Evolutionary conservation across 345 rosid genomes (phyloP), one percentile per base, ranked within the genome.

Genomic region (Orychophragmus violaceus): DNA sequence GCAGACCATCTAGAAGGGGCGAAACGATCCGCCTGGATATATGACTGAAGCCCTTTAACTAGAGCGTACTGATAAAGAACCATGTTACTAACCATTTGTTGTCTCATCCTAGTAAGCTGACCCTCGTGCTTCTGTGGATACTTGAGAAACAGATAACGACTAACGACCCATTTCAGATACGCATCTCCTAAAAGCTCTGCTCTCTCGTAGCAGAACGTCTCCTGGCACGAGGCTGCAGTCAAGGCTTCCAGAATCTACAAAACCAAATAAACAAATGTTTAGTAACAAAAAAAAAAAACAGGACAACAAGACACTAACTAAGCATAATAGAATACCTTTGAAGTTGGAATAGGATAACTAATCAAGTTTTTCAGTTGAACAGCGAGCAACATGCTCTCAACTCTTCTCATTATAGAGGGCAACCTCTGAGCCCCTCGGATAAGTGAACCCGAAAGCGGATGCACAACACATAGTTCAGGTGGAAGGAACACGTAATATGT

Each of bases 1-100:
- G 99, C 99, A 55, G 99, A 95, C 99, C 99, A 90, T 71, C 99
- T 82, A 68, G 91, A 90, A 9, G 99, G 99, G 48, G 99, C 93
- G 81, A 94, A 94, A 28, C 99, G 88, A 77, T 94, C 99, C n/a
- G 95, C 99, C 72, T 90, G 99, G 69, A 94, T 94, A 62, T 85
- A 94, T 8, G 97, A 94, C 61, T 90, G 99, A 62, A 94, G 93
- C 50, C 90, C 96, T 74, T 88, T 88, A 16, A 59, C 81, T 58
- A 94, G 71, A 8, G 99, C 95, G 69, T 77, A 81, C 71, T 84
- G 96, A 56, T 94, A 94, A 63, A 94, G 80, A 42, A 90, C 95
- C 89, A 90, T 80, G 83, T 94, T 94, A 57, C 99, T 88, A 59
- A 94, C 99, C 99, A 90, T 90, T 52, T 90, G 95, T 64, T 94